Evolutionary conservation across 2,329 filamentous ascomycete genomes (phyloP).

Genomic region (Orbilia brochopaga): DNA sequence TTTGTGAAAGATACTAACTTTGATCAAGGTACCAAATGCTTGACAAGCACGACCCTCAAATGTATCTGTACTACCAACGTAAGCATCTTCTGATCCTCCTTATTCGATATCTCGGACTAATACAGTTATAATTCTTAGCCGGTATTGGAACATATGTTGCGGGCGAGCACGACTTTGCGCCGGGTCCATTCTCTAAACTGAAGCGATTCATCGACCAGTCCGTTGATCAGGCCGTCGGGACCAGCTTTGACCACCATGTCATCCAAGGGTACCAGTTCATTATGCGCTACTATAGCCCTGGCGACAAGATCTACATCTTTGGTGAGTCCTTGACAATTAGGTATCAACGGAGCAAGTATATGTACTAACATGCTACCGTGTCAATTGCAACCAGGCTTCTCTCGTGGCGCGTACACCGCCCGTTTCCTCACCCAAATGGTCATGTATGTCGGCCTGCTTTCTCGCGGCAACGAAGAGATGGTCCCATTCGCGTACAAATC

Average conservation of each 20-base stretch:
- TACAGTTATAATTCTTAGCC: conserved; percentile 58
- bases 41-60: conserved; percentile 47
- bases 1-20: conserved; percentile 57
- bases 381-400: conserved; percentile 64
- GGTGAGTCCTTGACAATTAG: conserved; percentile 2
- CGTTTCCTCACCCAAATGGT: conserved; percentile 83
- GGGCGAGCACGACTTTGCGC: conserved; percentile 49
- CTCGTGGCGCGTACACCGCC: conserved; percentile 74
- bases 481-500: conserved; percentile 83
- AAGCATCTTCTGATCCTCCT: conserved; percentile 53
- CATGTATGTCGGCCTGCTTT: conserved; percentile 78
- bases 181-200: conserved; percentile 61
- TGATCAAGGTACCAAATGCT: conserved; percentile 46
- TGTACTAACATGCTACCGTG: conserved; percentile 1
- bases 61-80: conserved; percentile 67
- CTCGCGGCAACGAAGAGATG: conserved; percentile 84
- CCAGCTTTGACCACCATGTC: conserved; percentile 63
- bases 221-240: conserved; percentile 79
- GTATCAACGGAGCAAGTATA: background rate
- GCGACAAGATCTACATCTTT: conserved; percentile 58
- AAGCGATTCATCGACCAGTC: conserved; percentile 73
- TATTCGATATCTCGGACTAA: background rate
- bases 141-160: conserved; percentile 77
- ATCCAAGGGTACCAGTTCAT: conserved; percentile 67
- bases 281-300: conserved; percentile 72